Evolutionary conservation across 2,329 filamentous ascomycete species (phyloP).

Genomic region (Penicillium sp.): DNA sequence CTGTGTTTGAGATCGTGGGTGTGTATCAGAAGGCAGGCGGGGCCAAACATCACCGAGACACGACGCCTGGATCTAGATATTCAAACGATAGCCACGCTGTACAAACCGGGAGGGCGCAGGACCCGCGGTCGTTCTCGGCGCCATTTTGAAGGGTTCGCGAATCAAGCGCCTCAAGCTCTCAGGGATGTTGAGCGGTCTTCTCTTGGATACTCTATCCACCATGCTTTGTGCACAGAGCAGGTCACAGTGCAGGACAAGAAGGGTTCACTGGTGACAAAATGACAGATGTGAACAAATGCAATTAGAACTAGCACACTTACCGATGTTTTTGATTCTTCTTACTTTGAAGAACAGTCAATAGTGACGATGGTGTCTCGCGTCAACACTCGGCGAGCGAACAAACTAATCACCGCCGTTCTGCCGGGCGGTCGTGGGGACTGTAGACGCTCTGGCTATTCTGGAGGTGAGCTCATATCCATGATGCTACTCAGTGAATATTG

Average conservation of each 20-base stretch:
- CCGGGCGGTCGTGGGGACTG: constrained; percentile 15
- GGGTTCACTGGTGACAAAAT: neutral
- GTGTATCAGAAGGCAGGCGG: neutral
- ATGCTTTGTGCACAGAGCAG: neutral
- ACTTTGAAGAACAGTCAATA: constrained; percentile 9
- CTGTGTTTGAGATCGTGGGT: neutral
- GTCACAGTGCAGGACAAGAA: neutral
- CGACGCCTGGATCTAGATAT: constrained; percentile 9
- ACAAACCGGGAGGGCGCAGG: constrained; percentile 29
- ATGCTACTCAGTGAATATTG: too few species aligned
- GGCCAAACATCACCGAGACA: constrained; percentile 2
- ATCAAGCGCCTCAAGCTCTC: constrained; percentile 20
- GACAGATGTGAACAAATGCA: neutral
- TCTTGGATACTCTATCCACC: constrained; percentile 15
- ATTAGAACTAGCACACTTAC: constrained; percentile 12
- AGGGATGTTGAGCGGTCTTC: constrained; percentile 14
- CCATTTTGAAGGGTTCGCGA: constrained; percentile 23
- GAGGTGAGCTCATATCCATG: too few species aligned
- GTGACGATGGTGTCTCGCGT: constrained; percentile 8
- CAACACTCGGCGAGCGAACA: constrained; percentile 19
- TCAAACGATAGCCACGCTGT: constrained; percentile 11
- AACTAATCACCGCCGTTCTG: constrained; percentile 20
- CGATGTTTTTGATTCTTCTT: constrained; percentile 13
- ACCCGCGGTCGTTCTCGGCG: constrained; percentile 22
- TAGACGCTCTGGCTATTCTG: neutral